phyloP scores from a whole-genome alignment of 2,329 filamentous ascomycete species.

The Aspergillus aculeatus region DNA sequence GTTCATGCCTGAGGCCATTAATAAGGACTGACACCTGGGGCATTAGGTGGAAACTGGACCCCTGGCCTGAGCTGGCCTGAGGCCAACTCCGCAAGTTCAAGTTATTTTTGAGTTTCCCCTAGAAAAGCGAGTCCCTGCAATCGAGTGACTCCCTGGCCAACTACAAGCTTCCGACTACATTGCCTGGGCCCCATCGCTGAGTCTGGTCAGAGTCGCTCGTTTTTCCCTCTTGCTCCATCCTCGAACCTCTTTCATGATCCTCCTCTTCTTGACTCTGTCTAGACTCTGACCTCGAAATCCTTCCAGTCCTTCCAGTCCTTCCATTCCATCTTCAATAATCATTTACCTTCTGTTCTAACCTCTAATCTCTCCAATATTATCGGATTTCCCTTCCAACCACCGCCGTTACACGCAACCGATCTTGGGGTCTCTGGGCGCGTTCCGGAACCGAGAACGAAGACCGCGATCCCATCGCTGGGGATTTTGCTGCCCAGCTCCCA shows the following conservation, averaged over 20 bases:
- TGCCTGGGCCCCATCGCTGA: constrained; percentile 4
- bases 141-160: constrained; percentile 15
- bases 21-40: neutral
- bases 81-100: constrained; percentile 1
- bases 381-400: neutral
- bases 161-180: constrained; percentile 14
- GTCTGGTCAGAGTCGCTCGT: no score
- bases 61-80: no score
- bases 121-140: constrained; percentile 1
- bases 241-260: neutral
- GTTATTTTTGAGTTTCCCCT: constrained; percentile 19
- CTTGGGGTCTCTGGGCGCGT: neutral
- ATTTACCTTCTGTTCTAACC: neutral
- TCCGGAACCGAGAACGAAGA: neutral
- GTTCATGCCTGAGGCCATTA: neutral
- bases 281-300: neutral
- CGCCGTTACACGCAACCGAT: neutral
- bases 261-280: constrained; percentile 1
- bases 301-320: neutral
- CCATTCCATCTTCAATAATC: neutral
- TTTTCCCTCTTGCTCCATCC: constrained; percentile 1
- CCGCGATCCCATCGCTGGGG: neutral
- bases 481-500: constrained; percentile 8
- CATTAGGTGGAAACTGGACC: neutral
- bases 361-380: neutral